A percentile compares a stretch with the other conserved stretches of the same genome.
phyloP scores from a whole-genome alignment of 2,329 filamentous ascomycete species.

The Coniochaeta pulveracea region DNA sequence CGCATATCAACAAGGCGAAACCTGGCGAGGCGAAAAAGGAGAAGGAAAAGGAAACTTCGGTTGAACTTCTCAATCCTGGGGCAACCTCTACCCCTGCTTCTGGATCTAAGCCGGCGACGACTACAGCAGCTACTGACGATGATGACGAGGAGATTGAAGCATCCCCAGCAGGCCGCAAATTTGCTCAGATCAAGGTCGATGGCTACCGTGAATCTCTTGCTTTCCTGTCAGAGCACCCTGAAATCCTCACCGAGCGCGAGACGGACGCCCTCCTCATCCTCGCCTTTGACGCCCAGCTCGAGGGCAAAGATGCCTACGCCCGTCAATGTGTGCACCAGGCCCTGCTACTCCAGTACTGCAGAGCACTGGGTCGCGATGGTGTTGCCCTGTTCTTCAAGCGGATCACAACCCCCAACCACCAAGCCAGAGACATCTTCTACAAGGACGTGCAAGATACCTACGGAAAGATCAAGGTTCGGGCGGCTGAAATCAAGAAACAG shows the following conservation, averaged over 20 bases:
- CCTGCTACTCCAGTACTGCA: conserved; percentile 86
- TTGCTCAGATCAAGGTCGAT: conserved; percentile 64
- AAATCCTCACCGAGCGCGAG: conserved; percentile 72
- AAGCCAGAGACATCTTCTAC: conserved; percentile 81
- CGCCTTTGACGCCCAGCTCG: conserved; percentile 80
- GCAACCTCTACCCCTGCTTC: conserved; percentile 20
- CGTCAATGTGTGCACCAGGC: conserved; percentile 89
- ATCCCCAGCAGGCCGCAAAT: conserved; percentile 66
- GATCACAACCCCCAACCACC: conserved; percentile 79
- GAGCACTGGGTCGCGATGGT: conserved; percentile 76
- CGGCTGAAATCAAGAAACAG: conserved; percentile 55
- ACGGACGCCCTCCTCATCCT: conserved; percentile 84
- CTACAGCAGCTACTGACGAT: conserved; percentile 23
- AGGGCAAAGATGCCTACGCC: conserved; percentile 63
- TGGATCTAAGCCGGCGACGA: conserved; percentile 13
- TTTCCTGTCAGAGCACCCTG: conserved; percentile 69
- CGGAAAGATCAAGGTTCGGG: conserved; percentile 65
- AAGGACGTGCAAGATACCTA: conserved; percentile 91
- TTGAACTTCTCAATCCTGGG: conserved; percentile 70
- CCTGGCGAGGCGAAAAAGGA: conserved; percentile 26
- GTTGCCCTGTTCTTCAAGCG: conserved; percentile 93
- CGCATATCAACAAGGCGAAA: conserved; percentile 58
- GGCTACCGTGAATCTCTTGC: conserved; percentile 64
- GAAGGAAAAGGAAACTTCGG: conserved; percentile 25
- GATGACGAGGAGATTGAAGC: conserved; percentile 68